phyloP scores from a whole-genome alignment of 768 basidiomycete species.

The Coprinellus aureogranulatus region DNA sequence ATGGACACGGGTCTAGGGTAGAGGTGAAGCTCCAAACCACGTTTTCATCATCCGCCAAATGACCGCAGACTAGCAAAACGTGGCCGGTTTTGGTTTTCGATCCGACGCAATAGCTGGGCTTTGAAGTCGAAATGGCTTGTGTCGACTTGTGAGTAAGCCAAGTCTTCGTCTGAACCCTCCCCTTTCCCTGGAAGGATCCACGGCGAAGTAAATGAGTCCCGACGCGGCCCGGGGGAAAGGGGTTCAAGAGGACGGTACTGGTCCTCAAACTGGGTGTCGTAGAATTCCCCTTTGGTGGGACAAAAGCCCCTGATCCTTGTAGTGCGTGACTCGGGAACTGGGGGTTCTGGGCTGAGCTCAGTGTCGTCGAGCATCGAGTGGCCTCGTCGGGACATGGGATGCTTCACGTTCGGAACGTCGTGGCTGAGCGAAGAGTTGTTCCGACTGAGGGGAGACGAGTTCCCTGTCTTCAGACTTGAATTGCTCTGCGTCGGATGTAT shows the following conservation, averaged over 20 bases:
- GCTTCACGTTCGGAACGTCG: background rate
- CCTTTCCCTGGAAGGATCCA: conserved; percentile 35
- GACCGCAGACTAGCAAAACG: conserved; percentile 25
- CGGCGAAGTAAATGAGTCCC: conserved; percentile 34
- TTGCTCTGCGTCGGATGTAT: background rate
- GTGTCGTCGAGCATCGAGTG: background rate
- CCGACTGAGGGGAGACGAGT: background rate
- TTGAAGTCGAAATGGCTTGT: conserved; percentile 36
- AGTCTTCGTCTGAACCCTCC: conserved; percentile 28
- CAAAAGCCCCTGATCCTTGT: conserved; percentile 38
- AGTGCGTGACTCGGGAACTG: conserved; percentile 14
- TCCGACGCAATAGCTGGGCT: conserved; percentile 39
- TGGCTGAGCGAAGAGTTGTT: background rate
- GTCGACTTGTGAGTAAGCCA: conserved; percentile 32
- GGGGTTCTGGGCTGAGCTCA: conserved; percentile 4
- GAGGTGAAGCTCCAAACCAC: background rate
- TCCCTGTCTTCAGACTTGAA: background rate
- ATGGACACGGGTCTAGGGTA: background rate
- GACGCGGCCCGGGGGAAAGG: conserved; percentile 33
- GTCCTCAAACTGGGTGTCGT: background rate
- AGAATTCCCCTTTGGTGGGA: conserved; percentile 21
- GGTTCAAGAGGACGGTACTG: background rate
- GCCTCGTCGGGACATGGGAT: background rate
- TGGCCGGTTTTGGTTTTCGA: conserved; percentile 35
- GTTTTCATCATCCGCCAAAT: conserved; percentile 15